Percentiles rank a stretch among this genome's conserved stretches.
These are phyloP conservation scores for Immersiella caudata DNA, from an alignment of 495 filamentous ascomycete species.

Conservation along the genomic window DNA sequence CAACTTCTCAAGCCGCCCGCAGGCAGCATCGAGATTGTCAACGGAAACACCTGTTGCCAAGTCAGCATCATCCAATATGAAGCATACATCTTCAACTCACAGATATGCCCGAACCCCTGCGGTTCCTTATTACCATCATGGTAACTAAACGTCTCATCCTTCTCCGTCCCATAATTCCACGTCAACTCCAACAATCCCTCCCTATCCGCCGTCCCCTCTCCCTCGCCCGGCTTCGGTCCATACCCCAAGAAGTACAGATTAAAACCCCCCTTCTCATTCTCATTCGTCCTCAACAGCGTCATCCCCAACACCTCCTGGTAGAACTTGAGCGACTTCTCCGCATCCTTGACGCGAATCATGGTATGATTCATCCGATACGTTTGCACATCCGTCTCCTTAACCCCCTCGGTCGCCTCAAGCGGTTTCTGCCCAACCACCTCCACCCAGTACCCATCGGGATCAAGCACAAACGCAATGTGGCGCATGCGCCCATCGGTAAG, in stretches of 20 bases:
- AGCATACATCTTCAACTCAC: conserved; percentile 45
- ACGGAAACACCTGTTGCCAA: conserved; percentile 71
- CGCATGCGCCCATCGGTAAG: conserved; percentile 85
- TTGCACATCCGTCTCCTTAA: conserved; percentile 42
- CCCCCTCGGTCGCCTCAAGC: conserved; percentile 42
- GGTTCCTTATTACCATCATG: conserved; percentile 91
- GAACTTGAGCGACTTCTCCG: conserved; percentile 80
- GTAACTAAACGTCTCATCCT: conserved; percentile 78
- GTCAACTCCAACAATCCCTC: conserved; percentile 91
- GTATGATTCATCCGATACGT: conserved; percentile 70
- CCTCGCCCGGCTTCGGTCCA: conserved; percentile 52
- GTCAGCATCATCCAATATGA: conserved; percentile 29
- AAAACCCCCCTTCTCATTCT: conserved; percentile 72
- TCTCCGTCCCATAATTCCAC: conserved; percentile 97
- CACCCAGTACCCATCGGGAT: conserved; percentile 94
- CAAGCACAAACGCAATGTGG: conserved; percentile 87
- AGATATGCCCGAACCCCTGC: conserved; percentile 92
- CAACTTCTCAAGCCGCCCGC: conserved; percentile 77
- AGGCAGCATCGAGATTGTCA: conserved; percentile 84
- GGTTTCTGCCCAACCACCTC: conserved; percentile 61
- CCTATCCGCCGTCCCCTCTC: conserved; percentile 59
- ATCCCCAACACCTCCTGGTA: conserved; percentile 92
- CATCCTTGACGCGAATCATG: conserved; percentile 94
- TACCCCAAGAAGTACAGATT: conserved; percentile 96
- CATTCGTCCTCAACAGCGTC: conserved; percentile 71